Percentiles rank a stretch among this genome's conserved stretches.
Evolutionary conservation across 2,329 filamentous ascomycete species (phyloP).

Genomic region (Monosporascus sp.): DNA sequence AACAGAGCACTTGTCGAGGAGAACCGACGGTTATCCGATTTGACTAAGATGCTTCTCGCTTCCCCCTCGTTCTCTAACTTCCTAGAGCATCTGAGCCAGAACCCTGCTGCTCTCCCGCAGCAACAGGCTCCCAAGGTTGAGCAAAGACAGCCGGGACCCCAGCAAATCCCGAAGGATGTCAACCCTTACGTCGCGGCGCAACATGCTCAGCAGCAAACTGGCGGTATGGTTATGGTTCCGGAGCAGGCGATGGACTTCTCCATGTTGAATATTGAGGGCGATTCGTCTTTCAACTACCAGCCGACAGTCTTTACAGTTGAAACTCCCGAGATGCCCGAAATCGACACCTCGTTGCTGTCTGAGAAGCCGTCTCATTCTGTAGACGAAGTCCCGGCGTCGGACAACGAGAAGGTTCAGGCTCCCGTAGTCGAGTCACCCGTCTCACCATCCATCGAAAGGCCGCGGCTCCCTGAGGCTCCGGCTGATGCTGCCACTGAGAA

Average conservation of each 20-base stretch:
- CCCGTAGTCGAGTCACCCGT: slow-evolving; percentile 46
- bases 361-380: slow-evolving; percentile 61
- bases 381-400: slow-evolving; percentile 36
- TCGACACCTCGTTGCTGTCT: slow-evolving; percentile 59
- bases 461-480: slow-evolving; percentile 23
- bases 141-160: slow-evolving; percentile 37
- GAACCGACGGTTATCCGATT: slow-evolving; percentile 72
- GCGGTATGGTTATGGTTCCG: slow-evolving; percentile 78
- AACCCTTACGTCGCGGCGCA: slow-evolving; percentile 52
- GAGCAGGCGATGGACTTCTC: slow-evolving; percentile 73
- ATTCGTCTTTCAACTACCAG: slow-evolving; percentile 50
- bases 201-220: slow-evolving; percentile 56
- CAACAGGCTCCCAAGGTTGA: slow-evolving; percentile 34
- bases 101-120: slow-evolving; percentile 40
- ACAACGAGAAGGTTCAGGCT: slow-evolving; percentile 52
- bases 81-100: slow-evolving; percentile 63
- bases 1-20: slow-evolving; percentile 80
- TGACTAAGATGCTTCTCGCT: slow-evolving; percentile 75
- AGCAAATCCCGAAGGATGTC: slow-evolving; percentile 58
- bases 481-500: slow-evolving; percentile 20
- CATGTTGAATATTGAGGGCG: slow-evolving; percentile 56
- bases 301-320: slow-evolving; percentile 73
- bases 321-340: slow-evolving; percentile 58
- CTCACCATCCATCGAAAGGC: slow-evolving; percentile 22
- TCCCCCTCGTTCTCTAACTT: slow-evolving; percentile 80